Percentiles rank a stretch among this genome's conserved stretches.
phyloP scores from a whole-genome alignment of 768 basidiomycete species.

The Rhizopogon vulgaris region DNA sequence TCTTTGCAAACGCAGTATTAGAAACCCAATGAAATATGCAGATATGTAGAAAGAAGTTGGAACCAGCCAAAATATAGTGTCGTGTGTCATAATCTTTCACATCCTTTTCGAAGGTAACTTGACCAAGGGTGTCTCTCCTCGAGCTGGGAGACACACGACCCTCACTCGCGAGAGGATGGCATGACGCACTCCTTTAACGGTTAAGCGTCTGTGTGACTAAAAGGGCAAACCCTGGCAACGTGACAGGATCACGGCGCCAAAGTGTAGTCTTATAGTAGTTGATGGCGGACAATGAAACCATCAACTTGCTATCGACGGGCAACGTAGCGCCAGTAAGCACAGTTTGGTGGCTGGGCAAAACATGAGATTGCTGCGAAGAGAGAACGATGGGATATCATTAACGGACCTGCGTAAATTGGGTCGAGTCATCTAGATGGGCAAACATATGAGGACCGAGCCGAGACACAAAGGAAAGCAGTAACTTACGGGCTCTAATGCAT shows the following conservation, averaged over 20 bases:
- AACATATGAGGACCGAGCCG: slow-evolving; percentile 2
- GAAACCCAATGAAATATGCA: not conserved
- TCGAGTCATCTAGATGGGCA: slow-evolving; percentile 48
- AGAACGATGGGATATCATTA: not conserved
- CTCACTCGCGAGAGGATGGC: not conserved
- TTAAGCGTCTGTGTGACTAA: not conserved
- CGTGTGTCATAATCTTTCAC: slow-evolving; percentile 2
- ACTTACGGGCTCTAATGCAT: slow-evolving; percentile 61
- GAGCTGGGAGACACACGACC: not conserved
- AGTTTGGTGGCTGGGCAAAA: slow-evolving; percentile 35
- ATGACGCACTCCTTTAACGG: not conserved
- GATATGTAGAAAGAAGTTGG: not conserved
- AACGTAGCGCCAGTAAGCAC: slow-evolving; percentile 40
- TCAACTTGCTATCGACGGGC: slow-evolving; percentile 32
- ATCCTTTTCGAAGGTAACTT: not conserved
- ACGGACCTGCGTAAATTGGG: slow-evolving; percentile 36
- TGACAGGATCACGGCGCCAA: not conserved
- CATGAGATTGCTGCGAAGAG: not conserved
- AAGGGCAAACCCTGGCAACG: not conserved
- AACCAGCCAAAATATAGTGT: slow-evolving; percentile 3
- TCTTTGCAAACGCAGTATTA: not conserved
- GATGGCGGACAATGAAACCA: not conserved
- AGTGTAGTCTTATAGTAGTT: not conserved
- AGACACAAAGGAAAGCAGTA: not conserved
- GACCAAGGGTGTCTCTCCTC: not conserved